Percentiles rank a stretch among this genome's conserved stretches.
Evolutionary conservation across 371 early-diverging fungal species (phyloP).

Genomic region (Mortierella sp.): DNA sequence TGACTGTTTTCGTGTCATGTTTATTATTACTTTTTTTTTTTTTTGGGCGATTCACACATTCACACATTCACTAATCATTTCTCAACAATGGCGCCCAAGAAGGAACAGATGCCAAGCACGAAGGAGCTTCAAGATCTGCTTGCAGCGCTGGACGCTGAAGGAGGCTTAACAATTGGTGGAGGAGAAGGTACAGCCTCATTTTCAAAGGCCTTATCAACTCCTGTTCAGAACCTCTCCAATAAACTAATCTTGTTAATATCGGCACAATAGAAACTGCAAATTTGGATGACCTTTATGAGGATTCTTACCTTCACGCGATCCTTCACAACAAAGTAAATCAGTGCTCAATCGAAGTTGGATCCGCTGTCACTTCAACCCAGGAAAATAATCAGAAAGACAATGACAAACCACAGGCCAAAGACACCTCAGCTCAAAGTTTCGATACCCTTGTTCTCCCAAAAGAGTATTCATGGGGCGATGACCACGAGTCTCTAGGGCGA

Average conservation of each 20-base stretch:
- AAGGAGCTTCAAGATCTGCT: conserved; percentile 47
- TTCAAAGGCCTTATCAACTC: neutral
- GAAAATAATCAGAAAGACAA: neutral
- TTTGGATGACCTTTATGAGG: conserved; percentile 52
- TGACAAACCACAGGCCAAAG: neutral
- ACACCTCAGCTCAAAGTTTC: conserved; percentile 11
- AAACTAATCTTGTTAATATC: neutral
- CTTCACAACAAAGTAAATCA: conserved; percentile 37
- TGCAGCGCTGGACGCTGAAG: conserved; percentile 41
- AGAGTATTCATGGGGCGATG: conserved; percentile 50
- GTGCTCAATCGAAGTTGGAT: conserved; percentile 16
- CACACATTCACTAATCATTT: neutral
- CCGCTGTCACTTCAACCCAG: neutral
- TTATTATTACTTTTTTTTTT: conserved; percentile 6
- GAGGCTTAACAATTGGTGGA: conserved; percentile 39
- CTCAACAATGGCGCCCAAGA: conserved; percentile 40
- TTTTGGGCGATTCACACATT: neutral
- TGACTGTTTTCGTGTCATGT: neutral
- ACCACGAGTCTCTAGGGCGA: conserved; percentile 35
- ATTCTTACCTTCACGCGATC: conserved; percentile 48
- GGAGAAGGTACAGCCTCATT: conserved; percentile 13
- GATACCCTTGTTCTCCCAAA: conserved; percentile 25
- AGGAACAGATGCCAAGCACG: conserved; percentile 50
- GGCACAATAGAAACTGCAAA: conserved; percentile 25
- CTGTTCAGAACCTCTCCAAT: neutral